Evolutionary conservation across 768 basidiomycete genomes (phyloP).

Genomic region (Heimioporus sp.): DNA sequence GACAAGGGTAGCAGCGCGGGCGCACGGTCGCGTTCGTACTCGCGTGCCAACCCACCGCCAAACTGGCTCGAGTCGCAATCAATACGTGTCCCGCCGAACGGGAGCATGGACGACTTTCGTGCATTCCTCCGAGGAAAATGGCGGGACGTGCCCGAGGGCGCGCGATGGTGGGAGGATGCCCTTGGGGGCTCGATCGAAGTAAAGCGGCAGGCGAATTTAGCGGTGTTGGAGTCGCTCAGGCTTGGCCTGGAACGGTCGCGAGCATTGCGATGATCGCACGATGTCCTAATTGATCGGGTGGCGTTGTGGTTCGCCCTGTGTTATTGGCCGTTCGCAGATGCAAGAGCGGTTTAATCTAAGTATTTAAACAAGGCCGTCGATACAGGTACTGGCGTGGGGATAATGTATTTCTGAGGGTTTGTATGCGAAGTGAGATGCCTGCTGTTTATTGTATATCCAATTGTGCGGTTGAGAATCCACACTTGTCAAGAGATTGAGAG

Average conservation of each 20-base stretch:
- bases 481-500: too few species aligned
- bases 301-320: too few species aligned
- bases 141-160: slow-evolving; percentile 53
- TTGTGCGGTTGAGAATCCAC: too few species aligned
- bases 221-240: slow-evolving; percentile 20
- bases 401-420: too few species aligned
- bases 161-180: slow-evolving; percentile 70
- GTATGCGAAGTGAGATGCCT: too few species aligned
- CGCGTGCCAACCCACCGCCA: slow-evolving; percentile 24
- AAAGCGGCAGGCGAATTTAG: slow-evolving; percentile 26
- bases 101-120: slow-evolving; percentile 22
- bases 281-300: too few species aligned
- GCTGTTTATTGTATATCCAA: too few species aligned
- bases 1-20: not conserved
- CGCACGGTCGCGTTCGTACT: slow-evolving; percentile 30
- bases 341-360: too few species aligned
- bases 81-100: slow-evolving; percentile 21
- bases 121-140: slow-evolving; percentile 58
- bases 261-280: too few species aligned
- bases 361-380: too few species aligned
- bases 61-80: slow-evolving; percentile 25
- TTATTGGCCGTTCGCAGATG: too few species aligned
- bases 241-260: slow-evolving; percentile 20
- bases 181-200: slow-evolving; percentile 49
- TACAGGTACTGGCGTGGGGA: too few species aligned